Conservation (phyloP, 2,329 filamentous ascomycete species). For the Grosmannia clavigera region DNA sequence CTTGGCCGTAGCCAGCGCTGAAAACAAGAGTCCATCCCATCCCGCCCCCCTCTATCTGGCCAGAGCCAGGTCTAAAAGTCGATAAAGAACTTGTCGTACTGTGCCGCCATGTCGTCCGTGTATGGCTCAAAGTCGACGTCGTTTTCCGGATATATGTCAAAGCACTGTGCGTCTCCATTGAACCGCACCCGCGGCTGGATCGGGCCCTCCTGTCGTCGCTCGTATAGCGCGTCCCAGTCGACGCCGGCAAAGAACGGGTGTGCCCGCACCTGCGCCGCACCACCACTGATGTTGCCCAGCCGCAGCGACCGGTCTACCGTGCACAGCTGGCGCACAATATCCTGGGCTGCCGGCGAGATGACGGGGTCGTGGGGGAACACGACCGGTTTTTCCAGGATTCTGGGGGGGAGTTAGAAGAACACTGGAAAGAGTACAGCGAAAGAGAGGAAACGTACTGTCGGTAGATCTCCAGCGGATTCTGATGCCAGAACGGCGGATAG, state of each 20-base stretch:
- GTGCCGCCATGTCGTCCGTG: constrained; percentile 52
- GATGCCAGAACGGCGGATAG: constrained; percentile 78
- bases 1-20: background rate
- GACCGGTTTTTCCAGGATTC: constrained; percentile 68
- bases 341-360: constrained; percentile 56
- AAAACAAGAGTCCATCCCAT: background rate
- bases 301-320: constrained; percentile 67
- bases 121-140: constrained; percentile 53
- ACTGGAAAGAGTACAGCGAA: background rate
- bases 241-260: constrained; percentile 65
- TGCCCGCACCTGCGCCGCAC: constrained; percentile 56
- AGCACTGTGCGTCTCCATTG: constrained; percentile 66
- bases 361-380: constrained; percentile 55
- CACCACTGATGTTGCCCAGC: constrained; percentile 66
- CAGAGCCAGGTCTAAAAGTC: constrained; percentile 42
- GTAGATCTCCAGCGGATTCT: constrained; percentile 79
- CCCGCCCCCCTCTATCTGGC: background rate
- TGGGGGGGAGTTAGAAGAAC: constrained; percentile 17
- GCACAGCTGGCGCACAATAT: constrained; percentile 65
- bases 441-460: constrained; percentile 45
- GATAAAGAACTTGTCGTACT: constrained; percentile 59
- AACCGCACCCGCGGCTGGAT: constrained; percentile 65
- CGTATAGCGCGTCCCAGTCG: constrained; percentile 61
- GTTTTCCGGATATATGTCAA: constrained; percentile 73
- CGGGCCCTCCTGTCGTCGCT: constrained; percentile 52